Conservation (phyloP, 2,329 filamentous ascomycete genomes). For the Fonsecaea pugnacius region DNA sequence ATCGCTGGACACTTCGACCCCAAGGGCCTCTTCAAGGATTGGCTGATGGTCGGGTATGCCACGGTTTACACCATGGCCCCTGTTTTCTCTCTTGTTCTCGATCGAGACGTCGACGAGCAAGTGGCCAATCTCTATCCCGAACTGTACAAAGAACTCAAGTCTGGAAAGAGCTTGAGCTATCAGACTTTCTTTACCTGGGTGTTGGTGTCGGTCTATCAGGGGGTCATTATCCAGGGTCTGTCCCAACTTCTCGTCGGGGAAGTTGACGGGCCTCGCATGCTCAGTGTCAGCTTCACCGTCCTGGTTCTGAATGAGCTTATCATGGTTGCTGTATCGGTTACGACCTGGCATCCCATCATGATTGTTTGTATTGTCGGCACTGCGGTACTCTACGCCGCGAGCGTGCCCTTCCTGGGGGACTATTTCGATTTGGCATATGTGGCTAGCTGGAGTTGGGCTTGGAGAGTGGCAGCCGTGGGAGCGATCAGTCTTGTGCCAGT, state of each 20-base stretch:
- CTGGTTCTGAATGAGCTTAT: constrained; percentile 91
- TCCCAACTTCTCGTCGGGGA: constrained; percentile 84
- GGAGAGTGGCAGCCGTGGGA: constrained; percentile 80
- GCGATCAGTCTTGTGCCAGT: constrained; percentile 83
- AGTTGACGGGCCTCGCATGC: constrained; percentile 70
- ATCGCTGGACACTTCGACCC: constrained; percentile 92
- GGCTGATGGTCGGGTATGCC: constrained; percentile 94
- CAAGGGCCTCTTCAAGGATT: constrained; percentile 92
- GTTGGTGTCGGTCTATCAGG: constrained; percentile 91
- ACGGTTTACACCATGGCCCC: constrained; percentile 94
- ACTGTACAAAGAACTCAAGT: constrained; percentile 95
- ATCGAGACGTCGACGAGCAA: constrained; percentile 92
- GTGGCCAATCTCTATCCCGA: constrained; percentile 95
- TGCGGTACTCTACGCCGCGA: constrained; percentile 76
- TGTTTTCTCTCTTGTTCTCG: constrained; percentile 89
- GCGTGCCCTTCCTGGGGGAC: constrained; percentile 80
- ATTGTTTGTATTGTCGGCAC: constrained; percentile 82
- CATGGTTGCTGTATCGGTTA: constrained; percentile 97
- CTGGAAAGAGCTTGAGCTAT: constrained; percentile 83
- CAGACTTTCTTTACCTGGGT: constrained; percentile 98
- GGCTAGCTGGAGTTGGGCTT: constrained; percentile 78
- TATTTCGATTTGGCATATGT: constrained; percentile 88
- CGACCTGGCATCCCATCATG: constrained; percentile 96
- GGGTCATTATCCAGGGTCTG: constrained; percentile 91
- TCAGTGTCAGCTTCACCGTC: constrained; percentile 88